These are phyloP conservation scores for Plasmodium malariae DNA, from an alignment of 169 alveolate species.

Conservation along the genomic window DNA sequence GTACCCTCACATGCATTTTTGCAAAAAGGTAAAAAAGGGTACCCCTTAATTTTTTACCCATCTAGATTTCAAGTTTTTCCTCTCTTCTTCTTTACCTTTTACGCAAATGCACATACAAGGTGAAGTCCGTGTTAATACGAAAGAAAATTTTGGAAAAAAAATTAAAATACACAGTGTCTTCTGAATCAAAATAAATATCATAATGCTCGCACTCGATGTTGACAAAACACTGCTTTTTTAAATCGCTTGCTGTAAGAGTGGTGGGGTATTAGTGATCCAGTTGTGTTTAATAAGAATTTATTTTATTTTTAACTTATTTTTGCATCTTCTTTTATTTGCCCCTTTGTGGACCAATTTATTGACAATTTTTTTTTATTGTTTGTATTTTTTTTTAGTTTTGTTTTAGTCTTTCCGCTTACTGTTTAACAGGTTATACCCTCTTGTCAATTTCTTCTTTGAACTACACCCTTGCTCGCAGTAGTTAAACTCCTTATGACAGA, in stretches of 20 bases:
- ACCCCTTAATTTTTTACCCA: too few species aligned
- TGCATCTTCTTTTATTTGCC: background rate
- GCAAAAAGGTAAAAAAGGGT: too few species aligned
- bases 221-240: conserved; percentile 32
- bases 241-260: conserved; percentile 15
- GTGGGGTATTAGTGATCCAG: background rate
- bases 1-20: too few species aligned
- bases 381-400: background rate
- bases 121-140: conserved; percentile 37
- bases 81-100: conserved; percentile 7
- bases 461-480: conserved; percentile 64
- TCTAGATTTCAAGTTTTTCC: too few species aligned
- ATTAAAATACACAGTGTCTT: conserved; percentile 21
- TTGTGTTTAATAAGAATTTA: background rate
- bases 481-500: conserved; percentile 30
- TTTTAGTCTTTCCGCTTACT: conserved; percentile 16
- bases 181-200: conserved; percentile 57
- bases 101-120: conserved; percentile 39
- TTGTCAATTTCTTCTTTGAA: conserved; percentile 27
- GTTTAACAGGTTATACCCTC: conserved; percentile 56
- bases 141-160: conserved; percentile 50
- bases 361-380: background rate
- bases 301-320: background rate
- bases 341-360: too few species aligned
- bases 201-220: conserved; percentile 50